Evolutionary conservation across 2,329 filamentous ascomycete species (phyloP).

Genomic region (Ceratocystis smalleyi): DNA sequence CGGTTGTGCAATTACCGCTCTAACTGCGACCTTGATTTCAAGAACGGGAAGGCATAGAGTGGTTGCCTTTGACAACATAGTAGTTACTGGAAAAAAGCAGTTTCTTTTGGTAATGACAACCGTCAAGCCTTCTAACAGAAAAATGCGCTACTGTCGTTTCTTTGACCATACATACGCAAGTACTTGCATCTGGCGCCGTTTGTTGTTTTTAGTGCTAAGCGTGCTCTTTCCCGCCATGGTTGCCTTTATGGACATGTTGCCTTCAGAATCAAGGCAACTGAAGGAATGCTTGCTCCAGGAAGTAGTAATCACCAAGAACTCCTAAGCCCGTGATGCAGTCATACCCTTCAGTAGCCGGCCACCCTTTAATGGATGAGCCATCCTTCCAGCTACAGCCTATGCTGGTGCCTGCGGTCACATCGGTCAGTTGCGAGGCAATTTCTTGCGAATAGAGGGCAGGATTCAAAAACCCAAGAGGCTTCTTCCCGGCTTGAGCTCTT

Average conservation of each 20-base stretch:
- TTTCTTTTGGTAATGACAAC: background rate
- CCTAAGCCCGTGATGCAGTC: slow-evolving; percentile 38
- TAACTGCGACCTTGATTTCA: background rate
- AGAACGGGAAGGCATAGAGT: background rate
- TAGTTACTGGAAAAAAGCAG: background rate
- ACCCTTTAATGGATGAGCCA: slow-evolving; percentile 26
- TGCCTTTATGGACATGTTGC: background rate
- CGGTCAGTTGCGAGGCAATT: slow-evolving; percentile 27
- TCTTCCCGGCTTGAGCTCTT: slow-evolving; percentile 33
- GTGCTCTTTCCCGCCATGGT: background rate
- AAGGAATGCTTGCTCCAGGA: slow-evolving; percentile 25
- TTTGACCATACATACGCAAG: background rate
- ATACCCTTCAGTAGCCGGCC: slow-evolving; percentile 31
- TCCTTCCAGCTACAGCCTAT: slow-evolving; percentile 27
- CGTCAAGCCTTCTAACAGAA: background rate
- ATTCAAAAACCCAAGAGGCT: slow-evolving; percentile 39
- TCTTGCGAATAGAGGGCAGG: slow-evolving; percentile 29
- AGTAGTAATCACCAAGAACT: slow-evolving; percentile 29
- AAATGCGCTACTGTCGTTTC: background rate
- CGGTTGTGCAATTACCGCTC: background rate
- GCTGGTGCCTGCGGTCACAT: slow-evolving; percentile 29
- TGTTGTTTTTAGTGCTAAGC: background rate
- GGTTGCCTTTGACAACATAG: background rate
- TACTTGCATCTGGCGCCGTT: background rate
- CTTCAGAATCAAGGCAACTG: slow-evolving; percentile 3